Evolutionary conservation across 2,329 filamentous ascomycete species (phyloP), one percentile per base, ranked within the genome.

Genomic region (Aschersonia sp.): DNA sequence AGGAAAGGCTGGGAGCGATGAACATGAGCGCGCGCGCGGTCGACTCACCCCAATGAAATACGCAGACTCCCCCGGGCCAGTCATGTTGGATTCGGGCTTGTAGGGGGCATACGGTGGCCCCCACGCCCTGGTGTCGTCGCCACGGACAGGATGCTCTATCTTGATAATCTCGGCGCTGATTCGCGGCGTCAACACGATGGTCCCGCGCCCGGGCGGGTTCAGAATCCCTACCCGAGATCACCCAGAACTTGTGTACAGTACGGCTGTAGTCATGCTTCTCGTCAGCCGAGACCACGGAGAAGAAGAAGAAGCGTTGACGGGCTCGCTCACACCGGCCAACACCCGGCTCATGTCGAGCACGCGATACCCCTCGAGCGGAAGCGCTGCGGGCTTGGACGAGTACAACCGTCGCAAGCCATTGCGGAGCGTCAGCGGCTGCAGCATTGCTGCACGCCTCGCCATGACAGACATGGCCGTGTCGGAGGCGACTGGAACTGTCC

Each of bases 281-380:
- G 58, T 56, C 50, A 46, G 33, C 33, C 9, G 40, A 5, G n/a
- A 30, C 22, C 22, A 22, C 22, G 22, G 22, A 22, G 22, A 3
- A 22, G 22, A n/a, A n/a, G n/a, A n/a, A n/a, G n/a, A n/a, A 29
- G 35, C 29, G 7, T 31, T 32, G 42, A 7, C 37, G 44, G 48
- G 12, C 8, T 22, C 31, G 74, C 83, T 67, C 71, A 96, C 90
- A 49, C 92, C 92, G 53, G 92, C 92, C 53, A 98, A 69, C 2
- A 98, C 92, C 68, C 92, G 78, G 4, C 90, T 97, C 88, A 98
- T 94, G 63, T 98, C 92, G 52, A 98, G 73, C 11, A 97, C 89
- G 48, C 85, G 81, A 56, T 92, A 83, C 1, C 92, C 92, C 37
- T 87, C 79, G 56, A 98, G 73, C 29, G 92, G 90, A 33, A 79